Evolutionary conservation across 129 eudicot species (phyloP), one percentile per base, ranked within the genome.

Genomic region (Escallonia herrerae): DNA sequence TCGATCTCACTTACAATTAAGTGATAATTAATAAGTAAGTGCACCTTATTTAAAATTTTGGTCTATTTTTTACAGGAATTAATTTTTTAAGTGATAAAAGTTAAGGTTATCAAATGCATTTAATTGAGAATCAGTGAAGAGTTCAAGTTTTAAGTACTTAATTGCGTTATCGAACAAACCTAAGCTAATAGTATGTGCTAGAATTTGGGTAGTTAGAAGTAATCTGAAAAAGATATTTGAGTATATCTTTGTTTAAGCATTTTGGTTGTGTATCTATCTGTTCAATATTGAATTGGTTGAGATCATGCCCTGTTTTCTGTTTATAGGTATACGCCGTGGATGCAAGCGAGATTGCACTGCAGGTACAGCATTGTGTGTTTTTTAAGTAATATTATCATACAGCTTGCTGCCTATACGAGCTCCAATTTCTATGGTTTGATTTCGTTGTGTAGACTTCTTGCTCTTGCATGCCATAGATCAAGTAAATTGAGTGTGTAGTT

Each of bases 311-410:
- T 41, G 15, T 64, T n/a, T 13, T 40, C 8, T 67, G 48, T 65
- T 71, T 69, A 43, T 56, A 94, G 99, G 99, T 94, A 43, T 94
- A 94, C 84, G 99, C 99, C 3, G 96, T 94, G 59, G 99, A 94
- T 80, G 99, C 99, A 73, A 94, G 99, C 80, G 90, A 80, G 73
- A 94, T 94, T 70, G 99, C 99, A 0, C 68, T 84, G 76, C 99
- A 94, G 95, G 99, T 89, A 72, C 44, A 33, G 10, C 46, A 11
- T 41, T 58, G 40, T 7, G 11, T 49, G 12, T 8, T 14, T 53
- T 43, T 40, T 13, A 64, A 40, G 63, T 63, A 47, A 55, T 68
- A 40, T 63, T 43, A 13, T 58, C 58, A 53, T 22, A 62, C 4
- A 41, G 4, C 41, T 44, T 66, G 52, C 39, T 58, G 37, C 59